Base-by-base conservation (phyloP, 1,284 basidiomycete genomes). In the Tremellales sp. region DNA sequence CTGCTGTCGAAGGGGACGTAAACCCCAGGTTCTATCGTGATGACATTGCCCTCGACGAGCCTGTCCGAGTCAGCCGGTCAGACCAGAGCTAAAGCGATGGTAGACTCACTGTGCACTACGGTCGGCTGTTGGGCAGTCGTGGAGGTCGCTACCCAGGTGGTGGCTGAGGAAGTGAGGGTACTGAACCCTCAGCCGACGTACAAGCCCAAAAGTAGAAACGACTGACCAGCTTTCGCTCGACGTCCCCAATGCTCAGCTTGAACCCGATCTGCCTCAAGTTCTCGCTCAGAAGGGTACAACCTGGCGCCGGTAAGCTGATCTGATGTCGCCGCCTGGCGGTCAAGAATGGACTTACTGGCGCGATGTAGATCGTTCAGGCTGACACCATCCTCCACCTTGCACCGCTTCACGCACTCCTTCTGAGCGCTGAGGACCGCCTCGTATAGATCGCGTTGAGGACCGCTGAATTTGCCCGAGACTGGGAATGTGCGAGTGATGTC, bases 401-500 rank as follows among this genome's bases (percentile, higher is more conserved):
- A 77, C 27, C 67, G 48, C 49, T 64, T 57, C 19, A 78, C 75
- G 51, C 77, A 77, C 33, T 68, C 65, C 55, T 80, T 79, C 49
- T 80, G 75, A 17, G 77, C 77, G 40, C 70, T 73, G 42, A 82
- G 64, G 1, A 81, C 77, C 0, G 80, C 81, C 40, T 82, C 77
- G 74, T 99, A 99, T 11, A 99, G 81, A 49, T 93, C 91, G 23
- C 80, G 78, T 68, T 99, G 96, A 1, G 92, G 78, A 0, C 78
- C 64, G 1, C 84, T 84, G 72, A 97, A 98, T 22, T 66, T 78
- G 1, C 91, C 91, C 3, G 82, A 84, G 13, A 82, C 84, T 1
- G 96, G 94, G 69, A 85, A 97, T 13, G 93, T 92, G 36, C 94
- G 86, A 6, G 92, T 97, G 61, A 98, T 97, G 71, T 98, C 94